Conservation (phyloP, 768 basidiomycete species). For the Vishniacozyma victoriae region DNA sequence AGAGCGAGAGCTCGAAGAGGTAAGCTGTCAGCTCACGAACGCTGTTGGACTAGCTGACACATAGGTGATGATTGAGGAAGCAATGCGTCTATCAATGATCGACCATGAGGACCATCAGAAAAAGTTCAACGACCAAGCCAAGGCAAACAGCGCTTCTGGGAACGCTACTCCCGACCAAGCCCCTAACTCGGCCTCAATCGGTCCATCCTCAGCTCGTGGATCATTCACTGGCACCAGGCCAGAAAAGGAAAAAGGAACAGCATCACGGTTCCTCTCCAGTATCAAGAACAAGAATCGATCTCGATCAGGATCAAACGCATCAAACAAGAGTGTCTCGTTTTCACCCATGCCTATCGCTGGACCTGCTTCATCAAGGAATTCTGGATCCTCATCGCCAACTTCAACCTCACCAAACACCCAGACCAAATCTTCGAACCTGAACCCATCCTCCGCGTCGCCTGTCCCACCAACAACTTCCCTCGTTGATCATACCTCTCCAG, state of each 20-base stretch:
- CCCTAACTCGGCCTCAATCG: not conserved
- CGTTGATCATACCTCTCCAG: slow-evolving; percentile 11
- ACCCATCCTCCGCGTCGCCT: slow-evolving; percentile 5
- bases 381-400: not conserved
- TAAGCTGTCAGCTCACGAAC: slow-evolving; percentile 44
- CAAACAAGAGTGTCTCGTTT: slow-evolving; percentile 8
- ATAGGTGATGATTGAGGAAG: slow-evolving; percentile 97
- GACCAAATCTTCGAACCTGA: not conserved
- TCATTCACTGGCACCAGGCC: not conserved
- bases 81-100: slow-evolving; percentile 87
- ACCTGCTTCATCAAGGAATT: not conserved
- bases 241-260: not conserved
- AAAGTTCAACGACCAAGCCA: slow-evolving; percentile 43
- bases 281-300: slow-evolving; percentile 6
- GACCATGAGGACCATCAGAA: slow-evolving; percentile 92
- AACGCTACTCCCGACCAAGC: not conserved
- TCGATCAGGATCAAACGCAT: slow-evolving; percentile 6
- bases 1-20: slow-evolving; percentile 93
- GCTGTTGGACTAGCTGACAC: not conserved
- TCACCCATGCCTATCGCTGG: not conserved
- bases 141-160: slow-evolving; percentile 5
- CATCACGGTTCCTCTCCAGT: not conserved
- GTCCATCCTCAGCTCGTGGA: slow-evolving; percentile 2
- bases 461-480: slow-evolving; percentile 21
- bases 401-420: not conserved